Percentiles rank a stretch among this genome's conserved stretches.
Conservation (phyloP, 495 filamentous ascomycete species). For the Penicillium crystallinum region DNA sequence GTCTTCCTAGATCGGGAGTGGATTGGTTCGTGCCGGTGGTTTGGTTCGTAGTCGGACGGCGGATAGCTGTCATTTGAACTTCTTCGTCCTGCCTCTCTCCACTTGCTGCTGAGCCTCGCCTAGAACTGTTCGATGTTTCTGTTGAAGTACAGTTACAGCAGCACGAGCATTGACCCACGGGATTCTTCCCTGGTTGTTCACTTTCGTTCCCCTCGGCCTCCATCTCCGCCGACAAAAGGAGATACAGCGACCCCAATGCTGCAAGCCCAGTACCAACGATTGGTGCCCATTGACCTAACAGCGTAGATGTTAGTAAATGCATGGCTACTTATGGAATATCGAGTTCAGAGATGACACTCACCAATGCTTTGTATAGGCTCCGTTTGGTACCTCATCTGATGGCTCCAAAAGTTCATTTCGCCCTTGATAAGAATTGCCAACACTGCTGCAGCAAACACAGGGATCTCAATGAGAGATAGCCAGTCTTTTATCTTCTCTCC, state of each 20-base stretch:
- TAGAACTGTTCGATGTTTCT: neutral
- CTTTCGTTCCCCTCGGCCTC: slow-evolving; percentile 15
- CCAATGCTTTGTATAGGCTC: slow-evolving; percentile 52
- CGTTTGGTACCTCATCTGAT: slow-evolving; percentile 45
- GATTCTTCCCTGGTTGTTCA: neutral
- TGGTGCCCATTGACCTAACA: slow-evolving; percentile 50
- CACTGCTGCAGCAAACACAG: slow-evolving; percentile 49
- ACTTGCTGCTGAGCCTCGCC: neutral
- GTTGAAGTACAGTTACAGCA: slow-evolving; percentile 1
- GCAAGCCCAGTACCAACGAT: slow-evolving; percentile 50
- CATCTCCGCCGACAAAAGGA: slow-evolving; percentile 38
- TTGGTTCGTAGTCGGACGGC: slow-evolving; percentile 10
- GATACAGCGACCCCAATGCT: slow-evolving; percentile 49
- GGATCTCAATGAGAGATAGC: slow-evolving; percentile 46
- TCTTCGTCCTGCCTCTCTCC: neutral
- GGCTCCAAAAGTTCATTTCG: slow-evolving; percentile 55
- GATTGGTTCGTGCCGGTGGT: neutral
- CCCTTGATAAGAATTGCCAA: slow-evolving; percentile 51
- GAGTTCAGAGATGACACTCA: slow-evolving; percentile 18
- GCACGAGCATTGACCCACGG: neutral
- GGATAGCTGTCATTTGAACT: slow-evolving; percentile 2
- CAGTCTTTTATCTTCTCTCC: slow-evolving; percentile 38
- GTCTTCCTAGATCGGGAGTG: slow-evolving; percentile 27
- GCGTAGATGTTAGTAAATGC: neutral
- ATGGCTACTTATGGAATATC: neutral